Conservation (phyloP, 2,329 filamentous ascomycete genomes). For the Grosmannia penicillata region DNA sequence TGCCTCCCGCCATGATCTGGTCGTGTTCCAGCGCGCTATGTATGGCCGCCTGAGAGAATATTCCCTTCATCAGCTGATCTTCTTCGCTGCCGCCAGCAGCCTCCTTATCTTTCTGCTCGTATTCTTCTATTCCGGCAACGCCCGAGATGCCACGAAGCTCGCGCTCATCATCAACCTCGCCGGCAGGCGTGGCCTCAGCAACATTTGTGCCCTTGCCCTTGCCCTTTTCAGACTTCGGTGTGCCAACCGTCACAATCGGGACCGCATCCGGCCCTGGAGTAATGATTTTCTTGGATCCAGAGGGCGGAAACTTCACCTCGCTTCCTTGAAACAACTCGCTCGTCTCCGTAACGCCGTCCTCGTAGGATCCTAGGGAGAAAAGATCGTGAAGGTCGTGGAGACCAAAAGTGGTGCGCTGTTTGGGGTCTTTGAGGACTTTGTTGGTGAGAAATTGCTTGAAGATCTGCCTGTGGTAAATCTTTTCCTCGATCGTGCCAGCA, state of each 20-base stretch:
- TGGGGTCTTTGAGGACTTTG: slow-evolving; percentile 88
- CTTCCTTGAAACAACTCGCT: slow-evolving; percentile 78
- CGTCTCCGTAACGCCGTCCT: slow-evolving; percentile 63
- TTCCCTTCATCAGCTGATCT: slow-evolving; percentile 70
- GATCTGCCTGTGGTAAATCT: slow-evolving; percentile 96
- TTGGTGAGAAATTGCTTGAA: slow-evolving; percentile 98
- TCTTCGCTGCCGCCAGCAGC: slow-evolving; percentile 29
- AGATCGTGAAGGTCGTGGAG: slow-evolving; percentile 82
- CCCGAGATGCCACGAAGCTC: slow-evolving; percentile 29
- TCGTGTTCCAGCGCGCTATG: slow-evolving; percentile 92
- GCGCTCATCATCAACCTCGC: slow-evolving; percentile 4
- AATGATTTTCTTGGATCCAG: slow-evolving; percentile 13
- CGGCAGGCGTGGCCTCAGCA: too few relatives aligned
- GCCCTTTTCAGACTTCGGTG: neutral
- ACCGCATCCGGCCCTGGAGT: slow-evolving; percentile 15
- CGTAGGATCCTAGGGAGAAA: slow-evolving; percentile 60
- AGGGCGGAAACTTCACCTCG: slow-evolving; percentile 46
- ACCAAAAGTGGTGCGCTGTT: slow-evolving; percentile 83
- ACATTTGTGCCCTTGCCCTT: neutral
- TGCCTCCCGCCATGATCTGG: slow-evolving; percentile 67
- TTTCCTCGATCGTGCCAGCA: slow-evolving; percentile 94
- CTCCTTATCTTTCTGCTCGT: slow-evolving; percentile 26
- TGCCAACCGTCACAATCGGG: slow-evolving; percentile 2
- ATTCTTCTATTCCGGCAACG: slow-evolving; percentile 51
- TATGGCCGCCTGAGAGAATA: slow-evolving; percentile 74